Percentiles rank a stretch among this genome's conserved stretches.
These are phyloP conservation scores for Debaryomyces udenii DNA, from an alignment of 1,139 yeast genomes.

Conservation along the genomic window DNA sequence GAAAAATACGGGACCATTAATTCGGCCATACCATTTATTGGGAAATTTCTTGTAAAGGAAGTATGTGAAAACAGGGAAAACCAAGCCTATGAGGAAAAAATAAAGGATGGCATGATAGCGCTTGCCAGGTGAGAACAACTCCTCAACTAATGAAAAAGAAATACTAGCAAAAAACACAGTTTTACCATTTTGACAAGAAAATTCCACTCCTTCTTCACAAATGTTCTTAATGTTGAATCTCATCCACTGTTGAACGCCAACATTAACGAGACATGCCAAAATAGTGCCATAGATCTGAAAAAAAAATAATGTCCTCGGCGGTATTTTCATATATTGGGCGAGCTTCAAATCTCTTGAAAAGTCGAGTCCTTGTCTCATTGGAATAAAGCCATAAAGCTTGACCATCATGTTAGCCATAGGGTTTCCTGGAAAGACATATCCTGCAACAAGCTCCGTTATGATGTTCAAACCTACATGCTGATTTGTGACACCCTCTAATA, in stretches of 20 bases:
- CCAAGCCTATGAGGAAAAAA: slow-evolving; percentile 51
- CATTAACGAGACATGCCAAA: slow-evolving; percentile 38
- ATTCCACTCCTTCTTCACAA: slow-evolving; percentile 14
- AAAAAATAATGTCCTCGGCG: slow-evolving; percentile 55
- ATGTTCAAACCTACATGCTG: slow-evolving; percentile 43
- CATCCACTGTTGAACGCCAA: slow-evolving; percentile 31
- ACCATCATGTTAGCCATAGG: slow-evolving; percentile 39
- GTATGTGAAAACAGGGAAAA: slow-evolving; percentile 34
- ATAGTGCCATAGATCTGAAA: slow-evolving; percentile 23
- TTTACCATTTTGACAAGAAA: slow-evolving; percentile 23
- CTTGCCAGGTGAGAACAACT: slow-evolving; percentile 42
- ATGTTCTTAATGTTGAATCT: slow-evolving; percentile 16
- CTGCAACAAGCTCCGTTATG: slow-evolving; percentile 34
- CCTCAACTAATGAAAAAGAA: slow-evolving; percentile 25
- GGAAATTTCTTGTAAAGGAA: slow-evolving; percentile 22
- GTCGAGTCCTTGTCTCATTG: slow-evolving; percentile 25
- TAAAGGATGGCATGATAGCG: slow-evolving; percentile 41
- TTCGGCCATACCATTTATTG: slow-evolving; percentile 22
- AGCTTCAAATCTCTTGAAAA: slow-evolving; percentile 45
- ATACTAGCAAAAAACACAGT: slow-evolving; percentile 21
- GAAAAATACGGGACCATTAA: slow-evolving; percentile 48
- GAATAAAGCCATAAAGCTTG: slow-evolving; percentile 36
- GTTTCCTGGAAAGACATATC: slow-evolving; percentile 34
- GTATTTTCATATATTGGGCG: slow-evolving; percentile 58
- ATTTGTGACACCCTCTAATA: slow-evolving; percentile 40